phyloP scores from a whole-genome alignment of 2,329 filamentous ascomycete genomes.

The Aspergillus nomiae region DNA sequence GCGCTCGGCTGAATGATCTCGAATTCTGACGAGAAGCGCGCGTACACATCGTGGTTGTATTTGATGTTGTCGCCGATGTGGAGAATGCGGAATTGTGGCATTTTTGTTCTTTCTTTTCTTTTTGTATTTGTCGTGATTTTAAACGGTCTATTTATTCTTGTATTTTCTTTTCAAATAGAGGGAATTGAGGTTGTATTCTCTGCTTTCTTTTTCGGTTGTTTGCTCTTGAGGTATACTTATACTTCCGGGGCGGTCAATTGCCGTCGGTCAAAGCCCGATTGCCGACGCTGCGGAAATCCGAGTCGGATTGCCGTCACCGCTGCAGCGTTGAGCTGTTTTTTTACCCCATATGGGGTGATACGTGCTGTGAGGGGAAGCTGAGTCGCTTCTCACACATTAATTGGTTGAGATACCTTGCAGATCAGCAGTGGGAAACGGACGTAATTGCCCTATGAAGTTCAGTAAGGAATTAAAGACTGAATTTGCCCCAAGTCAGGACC shows the following conservation, averaged over 20 bases:
- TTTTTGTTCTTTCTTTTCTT: conserved; percentile 5
- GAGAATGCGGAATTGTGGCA: conserved; percentile 41
- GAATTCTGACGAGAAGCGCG: conserved; percentile 43
- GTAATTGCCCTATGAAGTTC: neutral
- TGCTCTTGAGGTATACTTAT: neutral
- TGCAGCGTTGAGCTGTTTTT: neutral
- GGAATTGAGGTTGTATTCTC: neutral
- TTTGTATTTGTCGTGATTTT: neutral
- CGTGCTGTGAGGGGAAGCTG: neutral
- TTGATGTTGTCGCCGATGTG: conserved; percentile 52
- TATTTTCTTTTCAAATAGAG: neutral
- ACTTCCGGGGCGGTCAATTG: neutral
- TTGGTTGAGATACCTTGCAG: neutral
- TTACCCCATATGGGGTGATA: neutral
- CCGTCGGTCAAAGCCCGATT: conserved; percentile 1
- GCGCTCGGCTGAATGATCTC: conserved; percentile 43
- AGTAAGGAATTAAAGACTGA: too few species aligned
- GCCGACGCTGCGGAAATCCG: conserved; percentile 4
- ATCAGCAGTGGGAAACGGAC: neutral
- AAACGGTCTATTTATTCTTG: neutral
- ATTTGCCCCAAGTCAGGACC: too few species aligned
- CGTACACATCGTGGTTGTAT: conserved; percentile 49
- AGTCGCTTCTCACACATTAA: neutral
- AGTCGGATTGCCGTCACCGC: neutral
- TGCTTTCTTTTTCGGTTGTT: neutral